Evolutionary conservation across 805 yeast species (phyloP).

Genomic region (Saccharomycopsis javanensis): DNA sequence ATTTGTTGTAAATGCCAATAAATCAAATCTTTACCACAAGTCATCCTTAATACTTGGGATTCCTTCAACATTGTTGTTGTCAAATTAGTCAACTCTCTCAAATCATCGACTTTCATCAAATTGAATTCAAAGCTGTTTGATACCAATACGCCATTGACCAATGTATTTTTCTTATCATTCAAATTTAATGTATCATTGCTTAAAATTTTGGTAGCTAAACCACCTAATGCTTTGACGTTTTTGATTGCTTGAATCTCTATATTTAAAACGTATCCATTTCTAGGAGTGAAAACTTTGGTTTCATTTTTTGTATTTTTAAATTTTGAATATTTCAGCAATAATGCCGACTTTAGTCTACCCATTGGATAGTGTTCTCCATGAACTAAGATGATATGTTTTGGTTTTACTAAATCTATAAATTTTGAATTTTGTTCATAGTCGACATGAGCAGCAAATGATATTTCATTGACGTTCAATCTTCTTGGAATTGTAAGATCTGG

Average conservation of each 20-base stretch:
- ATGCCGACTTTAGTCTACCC: conserved; percentile 93
- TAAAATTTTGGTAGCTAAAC: conserved; percentile 33
- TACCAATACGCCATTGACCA: conserved; percentile 76
- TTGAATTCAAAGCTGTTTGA: conserved; percentile 85
- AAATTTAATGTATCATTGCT: conserved; percentile 20
- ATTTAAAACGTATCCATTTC: conserved; percentile 72
- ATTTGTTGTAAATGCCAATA: conserved; percentile 88
- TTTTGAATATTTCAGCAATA: conserved; percentile 74
- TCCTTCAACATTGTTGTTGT: conserved; percentile 80
- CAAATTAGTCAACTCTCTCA: conserved; percentile 79
- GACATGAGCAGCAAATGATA: conserved; percentile 99
- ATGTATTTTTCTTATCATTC: conserved; percentile 31
- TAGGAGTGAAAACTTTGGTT: conserved; percentile 84
- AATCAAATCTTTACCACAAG: conserved; percentile 72
- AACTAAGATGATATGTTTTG: conserved; percentile 78
- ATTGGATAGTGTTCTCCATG: conserved; percentile 98
- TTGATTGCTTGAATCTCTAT: conserved; percentile 76
- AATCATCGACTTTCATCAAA: conserved; percentile 73
- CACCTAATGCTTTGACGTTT: conserved; percentile 67
- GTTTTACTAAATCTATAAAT: conserved; percentile 81
- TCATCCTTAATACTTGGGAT: conserved; percentile 65
- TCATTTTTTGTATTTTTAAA: conserved; percentile 81
- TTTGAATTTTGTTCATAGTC: conserved; percentile 90
- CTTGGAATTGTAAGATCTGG: conserved; percentile 83
- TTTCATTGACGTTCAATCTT: conserved; percentile 78